Base-by-base conservation (phyloP, 768 basidiomycete genomes). In the Lentinula raphanica region DNA sequence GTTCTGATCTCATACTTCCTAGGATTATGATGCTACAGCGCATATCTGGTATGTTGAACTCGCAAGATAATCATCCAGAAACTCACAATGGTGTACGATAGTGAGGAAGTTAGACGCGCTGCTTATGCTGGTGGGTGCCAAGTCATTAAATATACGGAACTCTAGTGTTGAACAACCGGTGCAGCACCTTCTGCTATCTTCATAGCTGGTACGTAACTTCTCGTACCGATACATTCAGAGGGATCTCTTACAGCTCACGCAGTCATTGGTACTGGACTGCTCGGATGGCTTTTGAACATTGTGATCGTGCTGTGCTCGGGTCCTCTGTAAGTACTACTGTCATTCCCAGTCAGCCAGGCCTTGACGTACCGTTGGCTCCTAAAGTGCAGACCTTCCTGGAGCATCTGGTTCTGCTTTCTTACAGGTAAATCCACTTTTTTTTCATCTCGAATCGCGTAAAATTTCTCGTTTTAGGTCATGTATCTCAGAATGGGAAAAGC, bases 271-370 rank as follows among this genome's bases (percentile, higher is more conserved):
- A 90, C 88, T 3, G 87, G 87, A 56, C 71, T 88, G 45, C 78
- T 92, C 60, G 91, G 92, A 32, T 94, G 92, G 92, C 65, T 94
- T 8, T 78, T 94, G 60, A 96, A 94, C 71, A 89, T 96, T 61
- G 86, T 92, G 4, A 71, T 93, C 29, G 79, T 94, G n/a, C 76
- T 94, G 8, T 94, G 91, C 69, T 90, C 88, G 19, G 90, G 90
- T 6, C 82, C 84, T 56, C 73, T 90, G 85, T 86, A 60, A 64
- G 85, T n/a, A n/a, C 74, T 28, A 38, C 3, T 36, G n/a, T n/a
- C 44, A 29, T 32, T 2, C 48, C 35, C 8, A n/a, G 32, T 42
- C 15, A 7, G 2, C 40, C 5, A 38, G 2, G 8, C 32, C 13
- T 44, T 63, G 65, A 50, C 55, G 62, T 58, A 60, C 65, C 21